Evolutionary conservation across 352 stramenopile genomes (phyloP), one percentile per base, ranked within the genome.

Genomic region (Globisporangium apiculatum): DNA sequence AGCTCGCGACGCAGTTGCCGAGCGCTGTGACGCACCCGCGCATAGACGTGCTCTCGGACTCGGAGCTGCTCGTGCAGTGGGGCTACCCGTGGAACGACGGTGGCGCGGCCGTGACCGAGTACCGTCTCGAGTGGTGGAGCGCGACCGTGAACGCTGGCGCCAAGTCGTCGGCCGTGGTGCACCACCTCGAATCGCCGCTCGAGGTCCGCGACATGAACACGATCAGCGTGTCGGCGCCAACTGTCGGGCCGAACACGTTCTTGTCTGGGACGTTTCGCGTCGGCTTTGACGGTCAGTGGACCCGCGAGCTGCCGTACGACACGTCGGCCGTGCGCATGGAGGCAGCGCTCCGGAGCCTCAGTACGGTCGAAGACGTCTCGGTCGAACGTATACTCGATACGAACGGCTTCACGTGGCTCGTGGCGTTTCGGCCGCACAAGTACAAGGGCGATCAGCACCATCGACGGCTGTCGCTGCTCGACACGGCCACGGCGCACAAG

Each of bases 211-310:
- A 94, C 41, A 69, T 92, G 15, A 71, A 85, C 24, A 82, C 73
- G 0, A 82, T 93, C 47, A 88, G 75, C 5, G 64, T 94, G 1
- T 91, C 83, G 1, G 77, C 81, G 46, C 83, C 85, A 7, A 82
- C 59, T 0, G 55, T 66, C 2, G 79, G 80, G 5, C 15, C 68
- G 0, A 70, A 78, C 31, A 75, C 53, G 11, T 82, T 69, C 53
- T 57, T 93, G 0, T 72, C 69, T 1, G 85, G 85, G 3, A 89
- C 87, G 18, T 99, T 98, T 72, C 85, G 83, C 4, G 66, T 99
- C 17, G 73, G 68, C 1, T 98, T 96, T 65, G 85, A 90, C 53
- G 83, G 79, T 9, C 77, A 95, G 43, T 91, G 74, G 58, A 98
- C 86, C 3, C 67, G 70, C 17, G 85, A 97, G 60, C 64, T 99